phyloP scores from a whole-genome alignment of 1,139 yeast genomes.

The Saccharomycopsis hybrid region DNA sequence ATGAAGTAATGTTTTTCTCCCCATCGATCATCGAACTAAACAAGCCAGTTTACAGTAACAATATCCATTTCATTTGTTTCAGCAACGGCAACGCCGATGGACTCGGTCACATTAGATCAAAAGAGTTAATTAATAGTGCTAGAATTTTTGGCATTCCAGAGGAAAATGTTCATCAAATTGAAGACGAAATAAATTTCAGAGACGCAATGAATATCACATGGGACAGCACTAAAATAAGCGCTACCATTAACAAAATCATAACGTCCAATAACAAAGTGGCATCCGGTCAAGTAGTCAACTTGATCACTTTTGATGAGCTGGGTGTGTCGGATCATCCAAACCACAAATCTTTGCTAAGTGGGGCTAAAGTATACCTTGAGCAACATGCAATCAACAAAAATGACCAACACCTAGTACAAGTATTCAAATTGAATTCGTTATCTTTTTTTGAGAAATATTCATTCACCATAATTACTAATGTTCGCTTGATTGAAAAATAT shows the following conservation, averaged over 20 bases:
- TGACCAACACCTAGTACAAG: slow-evolving; percentile 18
- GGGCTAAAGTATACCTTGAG: slow-evolving; percentile 37
- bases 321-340: slow-evolving; percentile 89
- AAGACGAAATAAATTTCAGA: slow-evolving; percentile 40
- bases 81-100: slow-evolving; percentile 76
- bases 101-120: slow-evolving; percentile 53
- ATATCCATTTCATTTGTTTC: slow-evolving; percentile 58
- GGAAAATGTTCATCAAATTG: slow-evolving; percentile 40
- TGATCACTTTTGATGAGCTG: slow-evolving; percentile 67
- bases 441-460: slow-evolving; percentile 46
- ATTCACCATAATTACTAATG: slow-evolving; percentile 41
- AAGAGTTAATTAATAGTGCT: slow-evolving; percentile 57
- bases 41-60: slow-evolving; percentile 43
- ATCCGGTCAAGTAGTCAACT: not conserved
- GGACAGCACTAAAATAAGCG: slow-evolving; percentile 43
- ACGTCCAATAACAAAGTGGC: not conserved
- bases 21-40: slow-evolving; percentile 61
- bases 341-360: slow-evolving; percentile 63
- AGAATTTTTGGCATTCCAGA: slow-evolving; percentile 47
- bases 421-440: slow-evolving; percentile 41
- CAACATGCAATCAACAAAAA: slow-evolving; percentile 18
- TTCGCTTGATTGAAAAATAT: slow-evolving; percentile 30
- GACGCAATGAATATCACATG: slow-evolving; percentile 75
- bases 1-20: slow-evolving; percentile 95
- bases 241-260: slow-evolving; percentile 25